Base-by-base conservation (phyloP, 176 grass and related monocot genomes). In the Oryza meyeriana region DNA sequence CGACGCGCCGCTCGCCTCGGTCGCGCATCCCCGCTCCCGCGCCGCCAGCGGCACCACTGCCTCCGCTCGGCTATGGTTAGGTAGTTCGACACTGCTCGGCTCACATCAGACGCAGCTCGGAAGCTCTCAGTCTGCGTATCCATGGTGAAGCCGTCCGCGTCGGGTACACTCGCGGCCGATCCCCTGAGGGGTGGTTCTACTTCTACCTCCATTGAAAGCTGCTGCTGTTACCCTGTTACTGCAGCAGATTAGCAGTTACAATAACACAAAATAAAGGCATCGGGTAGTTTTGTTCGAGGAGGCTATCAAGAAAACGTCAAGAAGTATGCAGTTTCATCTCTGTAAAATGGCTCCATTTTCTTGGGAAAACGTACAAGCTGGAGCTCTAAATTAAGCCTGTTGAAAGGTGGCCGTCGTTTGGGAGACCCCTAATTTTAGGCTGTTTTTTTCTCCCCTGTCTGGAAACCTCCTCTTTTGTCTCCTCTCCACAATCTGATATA, bases 401-500 rank as follows among this genome's bases (percentile, higher is more conserved):
- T 41, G 45, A 85, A 83, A 79, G 61, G 31, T 63, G 74, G 10
- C 80, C 75, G 33, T 74, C 50, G 13, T 83, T 89, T 39, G 22
- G 31, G 6, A 74, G 5, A 1, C 44, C 59, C 35, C 88, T 90
- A 90, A 79, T 69, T 79, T 90, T 90, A 75, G 88, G 47, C 6
- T 36, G 4, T 36, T 36, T 50, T 75, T 55, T 22, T 14, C 18
- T 11, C 24, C 75, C 69, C 78, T 87, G 71, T 14, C 72, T 16
- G 65, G 72, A 76, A 62, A 24, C 72, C 38, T 82, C 69, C 85
- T 70, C 72, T 69, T 82, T 87, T 82, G 10, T 69, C 88, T 87
- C 84, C 84, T 69, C 62, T 79, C 88, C 84, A 69, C 88, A 41
- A 74, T 86, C 69, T 83, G 74, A 86, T 90, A 86, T 78, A 75